Conservation (phyloP, 2,329 filamentous ascomycete species). For the Zasmidium citrigriseum region DNA sequence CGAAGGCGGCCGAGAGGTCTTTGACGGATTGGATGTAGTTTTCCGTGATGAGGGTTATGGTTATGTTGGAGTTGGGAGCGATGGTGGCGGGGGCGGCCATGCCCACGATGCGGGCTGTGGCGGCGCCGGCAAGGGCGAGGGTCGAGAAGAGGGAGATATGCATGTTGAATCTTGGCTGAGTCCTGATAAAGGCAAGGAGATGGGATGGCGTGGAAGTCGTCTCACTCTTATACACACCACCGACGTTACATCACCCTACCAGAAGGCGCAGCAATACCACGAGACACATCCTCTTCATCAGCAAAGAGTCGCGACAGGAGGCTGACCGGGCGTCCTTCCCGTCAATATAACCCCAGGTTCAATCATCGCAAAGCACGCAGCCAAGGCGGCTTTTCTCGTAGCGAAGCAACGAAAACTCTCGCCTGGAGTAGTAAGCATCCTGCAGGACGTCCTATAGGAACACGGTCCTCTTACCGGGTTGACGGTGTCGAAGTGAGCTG, state of each 20-base stretch:
- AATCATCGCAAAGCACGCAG: background rate
- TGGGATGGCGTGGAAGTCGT: background rate
- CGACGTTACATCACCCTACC: background rate
- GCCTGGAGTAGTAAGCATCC: too few species aligned
- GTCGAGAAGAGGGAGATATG: background rate
- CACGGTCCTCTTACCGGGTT: background rate
- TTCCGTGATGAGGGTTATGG: conserved; percentile 17
- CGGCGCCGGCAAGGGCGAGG: conserved; percentile 10
- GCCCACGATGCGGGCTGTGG: conserved; percentile 17
- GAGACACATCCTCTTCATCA: background rate
- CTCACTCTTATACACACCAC: background rate
- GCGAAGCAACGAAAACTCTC: background rate
- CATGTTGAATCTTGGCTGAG: conserved; percentile 5
- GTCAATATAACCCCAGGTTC: background rate
- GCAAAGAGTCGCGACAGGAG: too few species aligned
- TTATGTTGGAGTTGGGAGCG: conserved; percentile 12
- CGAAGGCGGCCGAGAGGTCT: conserved; percentile 18
- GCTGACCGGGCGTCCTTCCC: background rate
- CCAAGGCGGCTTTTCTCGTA: background rate
- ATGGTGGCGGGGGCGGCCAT: conserved; percentile 14
- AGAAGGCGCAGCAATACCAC: background rate
- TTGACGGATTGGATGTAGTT: conserved; percentile 22
- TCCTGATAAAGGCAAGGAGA: background rate
- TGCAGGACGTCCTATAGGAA: background rate
- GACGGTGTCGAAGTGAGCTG: background rate